Base-by-base conservation (phyloP, 2,329 filamentous ascomycete genomes). In the Penicillium fuscoglaucum region DNA sequence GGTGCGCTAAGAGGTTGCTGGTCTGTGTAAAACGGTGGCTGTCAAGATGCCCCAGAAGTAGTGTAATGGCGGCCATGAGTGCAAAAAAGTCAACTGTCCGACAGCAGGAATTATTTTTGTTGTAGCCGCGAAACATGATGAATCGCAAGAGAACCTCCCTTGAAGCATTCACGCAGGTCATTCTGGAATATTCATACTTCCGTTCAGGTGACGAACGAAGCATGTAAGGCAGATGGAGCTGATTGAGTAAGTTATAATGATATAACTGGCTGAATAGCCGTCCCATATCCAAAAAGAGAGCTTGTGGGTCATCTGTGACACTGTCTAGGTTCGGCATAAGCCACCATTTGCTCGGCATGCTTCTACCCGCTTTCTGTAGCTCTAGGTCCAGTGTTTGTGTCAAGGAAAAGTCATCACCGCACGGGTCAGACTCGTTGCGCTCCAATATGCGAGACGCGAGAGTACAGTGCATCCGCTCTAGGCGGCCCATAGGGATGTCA, bases 181-280 rank as follows among this genome's bases (percentile, higher is more conserved):
- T 76, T 60, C 79, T 80, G 57, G 78, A 82, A 64, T 82, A 82
- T 17, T 80, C 78, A 56, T 79, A 78, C 17, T 76, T 75, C 2
- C 56, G 51, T 13, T 70, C 67, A 1, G 51, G 52, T 6, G 66
- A 64, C 1, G 67, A 61, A 19, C 74, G 76, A 17, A 85, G 76
- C 71, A 85, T 80, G 59, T 81, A 85, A 0, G 83, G 84, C 4
- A 86, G 75, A 55, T 86, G 83, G 0, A 85, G 75, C 10, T 82
- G 76, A 43, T 82, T 78, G 15, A 84, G 70, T 3, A 85, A 74
- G 47, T 79, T 77, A 63, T 80, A 80, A 61, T 85, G 80, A 9
- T 76, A 76, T 28, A 85, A 74, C 57, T 85, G 83, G 4, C 78
- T 68, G 60, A 81, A 76, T 4, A 80, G 63, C 3, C 75, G 74